Conservation (phyloP, 164 flowering plant species). For the Tetrastigma voinierianum region DNA sequence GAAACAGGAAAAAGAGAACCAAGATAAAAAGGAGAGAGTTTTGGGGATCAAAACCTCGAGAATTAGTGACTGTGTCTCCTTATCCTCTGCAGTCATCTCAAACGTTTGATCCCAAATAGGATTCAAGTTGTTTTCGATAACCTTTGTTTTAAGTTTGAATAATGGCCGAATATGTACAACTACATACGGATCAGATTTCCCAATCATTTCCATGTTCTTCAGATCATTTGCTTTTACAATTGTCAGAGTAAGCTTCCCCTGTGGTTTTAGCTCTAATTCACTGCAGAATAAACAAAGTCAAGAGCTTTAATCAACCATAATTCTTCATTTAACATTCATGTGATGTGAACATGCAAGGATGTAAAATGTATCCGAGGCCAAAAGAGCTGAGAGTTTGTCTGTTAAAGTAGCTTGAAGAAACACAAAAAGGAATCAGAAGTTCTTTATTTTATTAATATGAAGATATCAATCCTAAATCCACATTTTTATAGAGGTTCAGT, state of each 20-base stretch:
- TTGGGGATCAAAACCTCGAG: constrained; percentile 64
- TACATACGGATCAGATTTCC: constrained; percentile 96
- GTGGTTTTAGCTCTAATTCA: constrained; percentile 96
- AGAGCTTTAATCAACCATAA: too few species aligned
- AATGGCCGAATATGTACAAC: constrained; percentile 73
- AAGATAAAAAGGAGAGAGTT: neutral
- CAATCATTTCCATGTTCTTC: constrained; percentile 97
- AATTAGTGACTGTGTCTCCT: constrained; percentile 83
- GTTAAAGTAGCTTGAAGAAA: too few species aligned
- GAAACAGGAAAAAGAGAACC: neutral
- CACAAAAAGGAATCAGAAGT: too few species aligned
- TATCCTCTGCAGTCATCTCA: constrained; percentile 92
- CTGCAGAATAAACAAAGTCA: constrained; percentile 48
- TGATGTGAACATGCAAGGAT: too few species aligned
- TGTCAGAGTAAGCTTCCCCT: constrained; percentile 68
- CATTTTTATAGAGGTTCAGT: too few species aligned
- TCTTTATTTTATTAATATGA: too few species aligned
- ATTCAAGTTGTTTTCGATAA: constrained; percentile 82
- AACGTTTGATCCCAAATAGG: constrained; percentile 91
- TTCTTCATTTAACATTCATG: too few species aligned
- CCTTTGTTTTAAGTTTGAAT: constrained; percentile 80
- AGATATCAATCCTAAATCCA: too few species aligned
- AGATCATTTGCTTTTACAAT: constrained; percentile 72
- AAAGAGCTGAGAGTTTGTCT: too few species aligned
- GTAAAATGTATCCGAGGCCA: too few species aligned